Percentiles rank a stretch among this genome's conserved stretches.
Evolutionary conservation across 1,139 yeast genomes (phyloP).

Genomic region (Suhomyces terraborum): DNA sequence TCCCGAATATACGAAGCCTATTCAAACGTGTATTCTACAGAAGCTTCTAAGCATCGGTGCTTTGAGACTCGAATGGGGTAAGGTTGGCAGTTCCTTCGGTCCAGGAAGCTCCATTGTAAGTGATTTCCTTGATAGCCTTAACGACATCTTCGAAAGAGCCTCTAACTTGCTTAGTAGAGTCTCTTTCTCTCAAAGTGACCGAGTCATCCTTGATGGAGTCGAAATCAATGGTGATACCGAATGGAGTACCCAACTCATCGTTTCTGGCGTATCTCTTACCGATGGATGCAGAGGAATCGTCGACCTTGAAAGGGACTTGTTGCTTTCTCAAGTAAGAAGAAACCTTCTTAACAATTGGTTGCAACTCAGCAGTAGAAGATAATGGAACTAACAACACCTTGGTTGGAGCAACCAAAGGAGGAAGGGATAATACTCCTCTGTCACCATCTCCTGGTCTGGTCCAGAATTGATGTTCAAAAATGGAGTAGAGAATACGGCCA

Average conservation of each 20-base stretch:
- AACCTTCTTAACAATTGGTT: constrained; percentile 71
- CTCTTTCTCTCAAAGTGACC: constrained; percentile 97
- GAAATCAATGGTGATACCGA: constrained; percentile 97
- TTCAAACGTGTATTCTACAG: constrained; percentile 1
- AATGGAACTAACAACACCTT: constrained; percentile 95
- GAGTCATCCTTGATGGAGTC: constrained; percentile 89
- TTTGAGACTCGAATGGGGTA: constrained; percentile 61
- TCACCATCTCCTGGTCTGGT: constrained; percentile 88
- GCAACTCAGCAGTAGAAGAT: constrained; percentile 79
- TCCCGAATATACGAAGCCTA: not conserved
- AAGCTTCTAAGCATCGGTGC: constrained; percentile 25
- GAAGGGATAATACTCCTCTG: constrained; percentile 89
- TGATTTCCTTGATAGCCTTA: constrained; percentile 74
- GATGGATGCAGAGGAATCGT: constrained; percentile 95
- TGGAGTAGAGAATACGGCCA: constrained; percentile 92
- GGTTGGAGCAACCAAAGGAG: constrained; percentile 96
- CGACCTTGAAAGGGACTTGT: constrained; percentile 93
- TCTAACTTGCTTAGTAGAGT: constrained; percentile 94
- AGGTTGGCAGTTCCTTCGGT: constrained; percentile 75
- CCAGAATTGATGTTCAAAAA: constrained; percentile 96
- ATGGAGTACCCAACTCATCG: constrained; percentile 99
- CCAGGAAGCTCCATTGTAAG: constrained; percentile 79
- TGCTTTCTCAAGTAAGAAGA: constrained; percentile 71
- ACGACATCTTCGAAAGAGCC: constrained; percentile 81
- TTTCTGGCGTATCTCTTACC: constrained; percentile 99